Conservation (phyloP, 345 rosid genomes). For the Limnanthes douglasii region DNA sequence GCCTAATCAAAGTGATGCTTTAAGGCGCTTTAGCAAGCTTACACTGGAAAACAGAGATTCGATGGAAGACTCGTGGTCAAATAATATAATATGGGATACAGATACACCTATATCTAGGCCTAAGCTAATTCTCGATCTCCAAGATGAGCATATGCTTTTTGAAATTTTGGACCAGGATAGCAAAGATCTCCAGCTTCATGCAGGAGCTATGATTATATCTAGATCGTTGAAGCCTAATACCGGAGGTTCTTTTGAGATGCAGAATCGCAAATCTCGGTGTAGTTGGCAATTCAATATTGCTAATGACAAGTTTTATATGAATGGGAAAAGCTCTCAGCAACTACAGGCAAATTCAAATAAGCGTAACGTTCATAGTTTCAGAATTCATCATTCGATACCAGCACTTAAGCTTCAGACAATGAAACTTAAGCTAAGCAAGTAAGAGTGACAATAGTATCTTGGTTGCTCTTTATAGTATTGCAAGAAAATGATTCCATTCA, state of each 20-base stretch:
- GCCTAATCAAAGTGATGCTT: slow-evolving; percentile 20
- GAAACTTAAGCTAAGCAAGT: slow-evolving; percentile 96
- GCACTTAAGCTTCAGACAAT: slow-evolving; percentile 89
- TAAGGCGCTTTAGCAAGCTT: slow-evolving; percentile 35
- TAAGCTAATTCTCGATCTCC: slow-evolving; percentile 83
- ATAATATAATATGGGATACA: slow-evolving; percentile 75
- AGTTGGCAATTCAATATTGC: slow-evolving; percentile 90
- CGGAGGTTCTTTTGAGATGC: slow-evolving; percentile 27
- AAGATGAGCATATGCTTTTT: slow-evolving; percentile 90
- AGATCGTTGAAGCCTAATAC: slow-evolving; percentile 29
- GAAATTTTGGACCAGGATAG: slow-evolving; percentile 68
- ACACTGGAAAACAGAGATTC: slow-evolving; percentile 38
- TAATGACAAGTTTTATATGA: slow-evolving; percentile 83
- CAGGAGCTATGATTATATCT: slow-evolving; percentile 83
- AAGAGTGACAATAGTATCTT: slow-evolving; percentile 16
- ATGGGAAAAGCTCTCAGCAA: slow-evolving; percentile 79
- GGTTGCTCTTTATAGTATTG: slow-evolving; percentile 2
- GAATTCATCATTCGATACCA: slow-evolving; percentile 86
- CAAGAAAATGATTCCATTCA: neutral
- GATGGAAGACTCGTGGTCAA: slow-evolving; percentile 74
- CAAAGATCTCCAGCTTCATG: slow-evolving; percentile 58
- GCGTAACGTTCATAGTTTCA: slow-evolving; percentile 52
- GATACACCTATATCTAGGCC: slow-evolving; percentile 28
- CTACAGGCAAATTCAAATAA: slow-evolving; percentile 66
- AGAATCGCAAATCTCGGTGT: slow-evolving; percentile 27